Conservation (phyloP, 2,329 filamentous ascomycete genomes). For the Calonectria pteridis region DNA sequence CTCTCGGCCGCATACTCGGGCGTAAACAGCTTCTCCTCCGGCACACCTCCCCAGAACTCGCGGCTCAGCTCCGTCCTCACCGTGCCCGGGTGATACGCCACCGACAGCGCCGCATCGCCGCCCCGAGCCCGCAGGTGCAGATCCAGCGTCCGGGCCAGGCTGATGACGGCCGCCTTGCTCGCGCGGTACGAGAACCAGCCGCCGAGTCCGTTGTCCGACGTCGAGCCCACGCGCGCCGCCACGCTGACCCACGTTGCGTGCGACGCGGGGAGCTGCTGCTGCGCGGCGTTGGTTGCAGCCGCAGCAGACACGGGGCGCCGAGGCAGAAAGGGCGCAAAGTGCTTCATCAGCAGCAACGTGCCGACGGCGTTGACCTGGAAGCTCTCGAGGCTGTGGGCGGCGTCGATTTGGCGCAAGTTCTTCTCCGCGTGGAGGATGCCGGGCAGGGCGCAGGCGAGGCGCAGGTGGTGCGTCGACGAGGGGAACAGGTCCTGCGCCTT, state of each 20-base stretch:
- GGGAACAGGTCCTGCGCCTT: slow-evolving; percentile 67
- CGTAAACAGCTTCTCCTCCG: slow-evolving; percentile 72
- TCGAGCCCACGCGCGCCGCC: slow-evolving; percentile 82
- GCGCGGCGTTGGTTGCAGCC: not conserved
- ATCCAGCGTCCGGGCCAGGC: slow-evolving; percentile 79
- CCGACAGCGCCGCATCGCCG: slow-evolving; percentile 72
- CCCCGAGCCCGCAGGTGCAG: slow-evolving; percentile 70
- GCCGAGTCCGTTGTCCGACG: slow-evolving; percentile 77
- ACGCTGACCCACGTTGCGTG: slow-evolving; percentile 79
- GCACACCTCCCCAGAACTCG: slow-evolving; percentile 77
- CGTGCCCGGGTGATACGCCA: slow-evolving; percentile 84
- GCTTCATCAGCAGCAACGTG: slow-evolving; percentile 81
- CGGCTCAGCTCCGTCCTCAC: slow-evolving; percentile 80
- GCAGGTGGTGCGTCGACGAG: slow-evolving; percentile 67
- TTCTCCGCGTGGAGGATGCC: slow-evolving; percentile 82
- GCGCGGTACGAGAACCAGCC: slow-evolving; percentile 88
- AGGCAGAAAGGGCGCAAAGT: slow-evolving; percentile 78
- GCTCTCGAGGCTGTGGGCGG: slow-evolving; percentile 72
- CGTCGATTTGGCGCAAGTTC: slow-evolving; percentile 73
- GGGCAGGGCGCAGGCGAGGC: slow-evolving; percentile 76
- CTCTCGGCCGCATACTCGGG: slow-evolving; percentile 75
- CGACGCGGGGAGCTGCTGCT: slow-evolving; percentile 53
- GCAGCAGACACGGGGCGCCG: slow-evolving; percentile 39
- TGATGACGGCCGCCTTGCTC: slow-evolving; percentile 81
- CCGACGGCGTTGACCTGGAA: slow-evolving; percentile 81